These are phyloP conservation scores for Aureobasidium sp. DNA, from an alignment of 2,329 filamentous ascomycete species.

Conservation along the genomic window DNA sequence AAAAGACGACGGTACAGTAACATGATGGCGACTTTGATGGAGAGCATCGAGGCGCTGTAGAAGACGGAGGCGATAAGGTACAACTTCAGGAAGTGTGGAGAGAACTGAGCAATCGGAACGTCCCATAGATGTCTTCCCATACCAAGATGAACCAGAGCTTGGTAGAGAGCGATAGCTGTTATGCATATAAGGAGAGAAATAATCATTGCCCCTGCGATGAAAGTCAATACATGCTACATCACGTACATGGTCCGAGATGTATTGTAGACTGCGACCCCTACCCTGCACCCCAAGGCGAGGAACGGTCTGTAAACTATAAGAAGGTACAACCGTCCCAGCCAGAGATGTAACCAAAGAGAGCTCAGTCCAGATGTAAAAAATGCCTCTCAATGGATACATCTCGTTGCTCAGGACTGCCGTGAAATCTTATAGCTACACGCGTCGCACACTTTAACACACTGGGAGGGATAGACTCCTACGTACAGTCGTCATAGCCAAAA, in stretches of 20 bases:
- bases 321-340: too few species aligned
- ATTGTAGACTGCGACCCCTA: too few species aligned
- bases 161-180: conserved; percentile 4
- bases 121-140: conserved; percentile 10
- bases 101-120: conserved; percentile 2
- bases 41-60: conserved; percentile 13
- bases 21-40: conserved; percentile 19
- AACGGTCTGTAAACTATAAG: too few species aligned
- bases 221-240: background rate
- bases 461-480: background rate
- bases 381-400: too few species aligned
- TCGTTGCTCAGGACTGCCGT: too few species aligned
- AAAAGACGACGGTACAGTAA: conserved; percentile 12
- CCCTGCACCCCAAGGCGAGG: too few species aligned
- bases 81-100: background rate
- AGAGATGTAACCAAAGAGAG: too few species aligned
- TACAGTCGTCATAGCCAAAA: conserved; percentile 8
- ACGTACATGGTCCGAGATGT: background rate
- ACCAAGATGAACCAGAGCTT: conserved; percentile 1
- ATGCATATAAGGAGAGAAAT: conserved; percentile 3
- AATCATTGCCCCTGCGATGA: conserved; percentile 1
- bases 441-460: too few species aligned
- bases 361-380: too few species aligned
- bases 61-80: conserved; percentile 5
- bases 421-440: too few species aligned